Percentiles rank a stretch among this genome's conserved stretches.
phyloP scores from a whole-genome alignment of 2,329 filamentous ascomycete genomes.

The Exophiala sp. region DNA sequence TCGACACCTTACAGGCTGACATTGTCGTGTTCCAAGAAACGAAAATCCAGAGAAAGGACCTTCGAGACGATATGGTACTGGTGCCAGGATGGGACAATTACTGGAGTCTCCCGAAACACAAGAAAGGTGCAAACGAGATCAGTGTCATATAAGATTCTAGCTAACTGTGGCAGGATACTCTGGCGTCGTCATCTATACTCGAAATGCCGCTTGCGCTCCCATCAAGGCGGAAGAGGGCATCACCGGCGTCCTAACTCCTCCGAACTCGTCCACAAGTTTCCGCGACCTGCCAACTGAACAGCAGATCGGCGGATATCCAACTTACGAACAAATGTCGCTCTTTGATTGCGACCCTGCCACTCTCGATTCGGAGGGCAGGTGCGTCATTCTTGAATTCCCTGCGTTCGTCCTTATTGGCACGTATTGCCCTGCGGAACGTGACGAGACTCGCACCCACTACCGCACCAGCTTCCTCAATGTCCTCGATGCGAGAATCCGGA shows the following conservation, averaged over 20 bases:
- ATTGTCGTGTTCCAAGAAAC: slow-evolving; percentile 93
- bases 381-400: slow-evolving; percentile 84
- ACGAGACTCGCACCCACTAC: slow-evolving; percentile 77
- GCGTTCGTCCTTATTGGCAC: slow-evolving; percentile 90
- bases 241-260: slow-evolving; percentile 69
- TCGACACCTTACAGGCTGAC: slow-evolving; percentile 84
- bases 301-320: slow-evolving; percentile 85
- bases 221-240: slow-evolving; percentile 93
- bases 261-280: slow-evolving; percentile 64
- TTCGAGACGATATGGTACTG: slow-evolving; percentile 91
- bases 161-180: slow-evolving; percentile 66
- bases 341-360: slow-evolving; percentile 59
- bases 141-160: slow-evolving; percentile 3
- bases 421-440: slow-evolving; percentile 84
- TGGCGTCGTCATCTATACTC: slow-evolving; percentile 89
- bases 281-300: slow-evolving; percentile 66
- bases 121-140: slow-evolving; percentile 61
- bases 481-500: slow-evolving; percentile 76
- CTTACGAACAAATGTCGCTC: slow-evolving; percentile 57
- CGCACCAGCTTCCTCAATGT: slow-evolving; percentile 72
- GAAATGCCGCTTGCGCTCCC: slow-evolving; percentile 76
- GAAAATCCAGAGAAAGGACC: slow-evolving; percentile 90
- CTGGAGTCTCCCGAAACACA: slow-evolving; percentile 86
- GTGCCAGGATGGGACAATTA: slow-evolving; percentile 93
- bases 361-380: slow-evolving; percentile 87